Percentiles rank a stretch among this genome's conserved stretches.
These are phyloP conservation scores for Pichia nanzhaoensis DNA, from an alignment of 805 yeast species.

Conservation along the genomic window DNA sequence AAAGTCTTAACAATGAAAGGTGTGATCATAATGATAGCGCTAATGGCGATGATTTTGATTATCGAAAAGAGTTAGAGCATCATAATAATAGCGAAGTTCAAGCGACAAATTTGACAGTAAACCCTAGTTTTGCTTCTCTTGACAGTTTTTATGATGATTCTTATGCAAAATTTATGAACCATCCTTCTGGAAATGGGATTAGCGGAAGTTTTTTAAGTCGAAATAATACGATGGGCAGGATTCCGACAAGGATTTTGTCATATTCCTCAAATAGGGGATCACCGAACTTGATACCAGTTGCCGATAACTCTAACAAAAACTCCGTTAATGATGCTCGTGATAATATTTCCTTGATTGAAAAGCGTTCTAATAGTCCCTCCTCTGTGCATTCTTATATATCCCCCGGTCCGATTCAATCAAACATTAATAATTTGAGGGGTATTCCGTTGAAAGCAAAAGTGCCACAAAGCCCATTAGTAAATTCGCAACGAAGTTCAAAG, in stretches of 20 bases:
- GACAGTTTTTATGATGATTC: slow-evolving; percentile 51
- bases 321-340: slow-evolving; percentile 3
- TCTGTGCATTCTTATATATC: neutral
- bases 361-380: slow-evolving; percentile 3
- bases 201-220: slow-evolving; percentile 4
- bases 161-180: slow-evolving; percentile 11
- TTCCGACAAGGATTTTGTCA: neutral
- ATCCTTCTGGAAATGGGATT: neutral
- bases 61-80: slow-evolving; percentile 16
- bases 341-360: neutral
- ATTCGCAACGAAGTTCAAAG: neutral
- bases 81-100: slow-evolving; percentile 5
- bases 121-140: slow-evolving; percentile 72
- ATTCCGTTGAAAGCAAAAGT: neutral
- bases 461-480: neutral
- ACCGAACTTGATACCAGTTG: neutral
- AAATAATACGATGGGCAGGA: neutral
- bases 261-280: neutral
- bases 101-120: slow-evolving; percentile 27
- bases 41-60: slow-evolving; percentile 15
- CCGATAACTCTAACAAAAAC: neutral
- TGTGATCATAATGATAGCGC: neutral
- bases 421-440: slow-evolving; percentile 4
- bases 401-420: neutral
- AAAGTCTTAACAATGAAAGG: too few relatives aligned